These are phyloP conservation scores for Apiospora saccharicola DNA, from an alignment of 2,329 filamentous ascomycete genomes.

Conservation along the genomic window DNA sequence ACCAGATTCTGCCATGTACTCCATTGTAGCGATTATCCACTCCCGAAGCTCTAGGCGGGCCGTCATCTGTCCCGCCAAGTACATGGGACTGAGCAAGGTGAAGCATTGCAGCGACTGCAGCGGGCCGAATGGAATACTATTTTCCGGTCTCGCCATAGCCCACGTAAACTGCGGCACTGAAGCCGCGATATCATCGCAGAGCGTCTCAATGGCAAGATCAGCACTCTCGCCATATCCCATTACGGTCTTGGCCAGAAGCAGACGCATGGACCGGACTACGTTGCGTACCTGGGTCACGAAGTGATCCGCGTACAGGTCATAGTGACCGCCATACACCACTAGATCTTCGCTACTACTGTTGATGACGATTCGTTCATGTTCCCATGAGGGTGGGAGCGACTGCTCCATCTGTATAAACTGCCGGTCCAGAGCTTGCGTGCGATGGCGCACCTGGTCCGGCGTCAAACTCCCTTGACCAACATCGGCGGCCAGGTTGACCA, in stretches of 20 bases:
- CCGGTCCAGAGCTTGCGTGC: conserved; percentile 12
- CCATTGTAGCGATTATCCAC: conserved; percentile 31
- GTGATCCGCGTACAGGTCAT: conserved; percentile 34
- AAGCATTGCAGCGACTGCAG: conserved; percentile 34
- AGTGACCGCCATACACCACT: conserved; percentile 30
- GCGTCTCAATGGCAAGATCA: background rate
- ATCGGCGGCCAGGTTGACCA: conserved; percentile 33
- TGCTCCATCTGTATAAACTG: conserved; percentile 26
- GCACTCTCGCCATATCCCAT: background rate
- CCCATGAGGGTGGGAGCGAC: conserved; percentile 29
- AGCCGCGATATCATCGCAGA: conserved; percentile 30
- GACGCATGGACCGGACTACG: conserved; percentile 32
- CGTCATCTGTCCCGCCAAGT: conserved; percentile 28
- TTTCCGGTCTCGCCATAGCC: conserved; percentile 24
- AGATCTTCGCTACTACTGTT: too few species aligned
- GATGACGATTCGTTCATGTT: too few species aligned
- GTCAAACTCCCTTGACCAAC: conserved; percentile 26
- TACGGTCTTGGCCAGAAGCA: conserved; percentile 31
- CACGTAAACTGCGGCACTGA: conserved; percentile 33
- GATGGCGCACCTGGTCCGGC: background rate
- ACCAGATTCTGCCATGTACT: conserved; percentile 32
- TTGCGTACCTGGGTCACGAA: conserved; percentile 36
- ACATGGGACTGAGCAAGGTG: conserved; percentile 33
- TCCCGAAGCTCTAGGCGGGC: conserved; percentile 21
- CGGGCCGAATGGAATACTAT: conserved; percentile 29